Evolutionary conservation across 2,329 filamentous ascomycete species (phyloP).

Genomic region (Lecanoromycetidae sp.): DNA sequence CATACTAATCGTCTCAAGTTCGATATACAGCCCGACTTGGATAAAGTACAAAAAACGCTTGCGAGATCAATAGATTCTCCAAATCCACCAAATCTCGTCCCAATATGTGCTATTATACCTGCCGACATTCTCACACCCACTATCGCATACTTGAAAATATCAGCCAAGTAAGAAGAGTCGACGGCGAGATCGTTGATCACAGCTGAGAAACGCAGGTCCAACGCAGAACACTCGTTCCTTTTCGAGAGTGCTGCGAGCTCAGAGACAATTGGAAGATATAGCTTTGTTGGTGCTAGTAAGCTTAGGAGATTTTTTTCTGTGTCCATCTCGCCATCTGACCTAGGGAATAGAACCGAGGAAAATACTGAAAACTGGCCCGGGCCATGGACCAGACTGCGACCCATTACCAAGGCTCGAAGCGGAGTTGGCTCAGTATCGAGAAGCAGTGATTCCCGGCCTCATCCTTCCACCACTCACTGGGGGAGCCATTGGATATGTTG

Average conservation of each 20-base stretch:
- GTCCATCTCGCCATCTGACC: neutral
- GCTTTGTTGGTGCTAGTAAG: constrained; percentile 72
- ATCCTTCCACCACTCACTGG: constrained; percentile 76
- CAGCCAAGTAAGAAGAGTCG: constrained; percentile 46
- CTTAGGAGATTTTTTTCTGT: neutral
- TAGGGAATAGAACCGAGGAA: constrained; percentile 47
- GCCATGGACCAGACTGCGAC: constrained; percentile 72
- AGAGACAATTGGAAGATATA: constrained; percentile 87
- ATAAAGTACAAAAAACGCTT: constrained; percentile 47
- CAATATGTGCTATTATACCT: constrained; percentile 70
- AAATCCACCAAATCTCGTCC: constrained; percentile 64
- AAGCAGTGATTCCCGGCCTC: constrained; percentile 72
- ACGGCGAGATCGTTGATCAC: constrained; percentile 1
- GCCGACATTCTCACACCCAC: constrained; percentile 91
- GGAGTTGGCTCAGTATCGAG: constrained; percentile 65
- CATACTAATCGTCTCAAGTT: no score
- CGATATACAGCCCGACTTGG: constrained; percentile 48
- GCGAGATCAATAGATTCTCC: constrained; percentile 37
- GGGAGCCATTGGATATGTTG: constrained; percentile 90
- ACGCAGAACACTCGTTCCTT: constrained; percentile 75
- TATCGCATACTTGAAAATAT: constrained; percentile 87
- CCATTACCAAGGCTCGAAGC: constrained; percentile 71
- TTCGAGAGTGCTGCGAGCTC: constrained; percentile 89
- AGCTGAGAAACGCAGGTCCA: constrained; percentile 30
- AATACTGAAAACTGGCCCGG: constrained; percentile 74